phyloP scores from a whole-genome alignment of 139 green algal genomes.

The Chlamydomonas sp. region DNA sequence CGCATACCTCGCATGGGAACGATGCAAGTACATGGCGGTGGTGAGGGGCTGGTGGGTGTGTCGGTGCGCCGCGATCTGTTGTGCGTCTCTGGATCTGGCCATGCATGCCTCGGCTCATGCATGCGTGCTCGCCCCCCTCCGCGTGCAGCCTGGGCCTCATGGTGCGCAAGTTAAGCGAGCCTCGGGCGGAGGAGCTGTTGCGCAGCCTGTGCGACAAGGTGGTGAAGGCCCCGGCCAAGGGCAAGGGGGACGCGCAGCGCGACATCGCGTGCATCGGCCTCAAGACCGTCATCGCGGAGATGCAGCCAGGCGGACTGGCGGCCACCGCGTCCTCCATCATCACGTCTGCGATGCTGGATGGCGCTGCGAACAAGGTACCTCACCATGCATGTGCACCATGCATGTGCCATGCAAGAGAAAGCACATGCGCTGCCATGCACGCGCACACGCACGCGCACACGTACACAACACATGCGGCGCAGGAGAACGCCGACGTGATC shows the following conservation, averaged over 20 bases:
- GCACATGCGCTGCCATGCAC: too few species aligned
- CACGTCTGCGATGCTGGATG: slow-evolving; percentile 23
- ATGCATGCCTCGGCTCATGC: too few species aligned
- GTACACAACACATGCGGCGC: neutral
- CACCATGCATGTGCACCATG: too few species aligned
- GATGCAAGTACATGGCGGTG: slow-evolving; percentile 5
- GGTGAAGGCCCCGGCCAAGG: neutral
- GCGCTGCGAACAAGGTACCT: slow-evolving; percentile 23
- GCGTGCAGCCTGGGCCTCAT: slow-evolving; percentile 68
- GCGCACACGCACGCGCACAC: too few species aligned
- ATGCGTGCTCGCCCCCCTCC: neutral
- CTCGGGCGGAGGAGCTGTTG: slow-evolving; percentile 54
- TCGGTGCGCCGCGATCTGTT: neutral
- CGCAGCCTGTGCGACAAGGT: slow-evolving; percentile 62
- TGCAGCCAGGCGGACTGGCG: slow-evolving; percentile 22
- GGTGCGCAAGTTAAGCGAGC: slow-evolving; percentile 62
- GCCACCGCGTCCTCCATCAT: slow-evolving; percentile 28
- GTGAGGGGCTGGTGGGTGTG: neutral
- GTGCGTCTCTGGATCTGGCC: neutral
- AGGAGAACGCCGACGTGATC: slow-evolving; percentile 37
- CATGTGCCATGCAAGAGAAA: too few species aligned
- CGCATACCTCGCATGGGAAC: too few species aligned
- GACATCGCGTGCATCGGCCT: slow-evolving; percentile 77
- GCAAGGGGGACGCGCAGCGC: slow-evolving; percentile 28
- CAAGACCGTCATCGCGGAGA: slow-evolving; percentile 68